Evolutionary conservation across 768 basidiomycete genomes (phyloP), one percentile per base, ranked within the genome.

Genomic region (Galerina marginata): DNA sequence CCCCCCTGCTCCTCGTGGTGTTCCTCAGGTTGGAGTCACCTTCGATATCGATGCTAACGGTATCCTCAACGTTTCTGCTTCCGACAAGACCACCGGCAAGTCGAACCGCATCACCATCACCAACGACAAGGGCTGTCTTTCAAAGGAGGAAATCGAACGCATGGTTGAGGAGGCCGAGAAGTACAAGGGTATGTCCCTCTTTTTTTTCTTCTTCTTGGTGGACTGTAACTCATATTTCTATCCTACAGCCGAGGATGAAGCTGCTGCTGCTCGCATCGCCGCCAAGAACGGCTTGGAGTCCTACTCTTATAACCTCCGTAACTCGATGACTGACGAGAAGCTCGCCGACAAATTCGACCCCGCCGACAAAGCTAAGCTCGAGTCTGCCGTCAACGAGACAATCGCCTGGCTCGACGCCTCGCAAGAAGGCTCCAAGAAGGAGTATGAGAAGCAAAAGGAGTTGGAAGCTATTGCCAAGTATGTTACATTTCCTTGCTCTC

Each of bases 361-460:
- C 11, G 86, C 81, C 15, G 94, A 95, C 85, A 94, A 95, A 84
- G 66, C 83, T 65, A 92, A 93, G 76, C 87, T 96, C 63, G 86
- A 94, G 80, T 65, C 80, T 60, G 84, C 91, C 37, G 89, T 95
- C 73, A 87, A 92, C 71, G 94, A 95, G 50, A 75, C 92, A 54
- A 92, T 97, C 77, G 72, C 80, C 38, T 94, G 92, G 92, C 88
- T 97, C 63, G 95, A 96, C 70, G 75, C 69, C 59, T 92, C 94
- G 40, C 91, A 94, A 72, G 93, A 96, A 71, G 96, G 86, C 1
- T 91, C 91, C 65, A 95, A 93, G 81, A 93, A 95, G 71, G 96
- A 98, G 79, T 95, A 96, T 78, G 92, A 92, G 75, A 91, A 88
- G 79, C 95, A 96, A 74, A 96, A 96, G 83, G 95, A 96, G 78